These are phyloP conservation scores for Verruconis gallopava DNA, from an alignment of 2,329 filamentous ascomycete genomes.

Conservation along the genomic window DNA sequence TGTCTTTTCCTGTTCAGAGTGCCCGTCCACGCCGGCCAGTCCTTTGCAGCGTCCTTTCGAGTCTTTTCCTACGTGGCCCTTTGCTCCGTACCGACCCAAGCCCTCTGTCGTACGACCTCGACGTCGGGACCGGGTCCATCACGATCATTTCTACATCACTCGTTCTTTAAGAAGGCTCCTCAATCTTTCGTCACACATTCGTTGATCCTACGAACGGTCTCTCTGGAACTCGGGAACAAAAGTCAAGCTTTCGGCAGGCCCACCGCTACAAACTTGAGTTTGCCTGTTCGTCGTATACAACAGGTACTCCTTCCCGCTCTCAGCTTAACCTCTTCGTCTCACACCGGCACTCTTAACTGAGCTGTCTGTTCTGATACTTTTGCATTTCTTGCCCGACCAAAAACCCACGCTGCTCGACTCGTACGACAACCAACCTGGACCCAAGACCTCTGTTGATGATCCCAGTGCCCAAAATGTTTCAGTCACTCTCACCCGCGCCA, in stretches of 20 bases:
- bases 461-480: conserved; percentile 3
- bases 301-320: neutral
- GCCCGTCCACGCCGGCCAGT: neutral
- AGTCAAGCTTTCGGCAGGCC: neutral
- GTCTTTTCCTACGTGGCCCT: conserved; percentile 1
- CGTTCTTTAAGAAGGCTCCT: neutral
- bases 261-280: neutral
- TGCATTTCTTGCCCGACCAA: conserved; percentile 1
- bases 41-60: conserved; percentile 1
- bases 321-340: neutral
- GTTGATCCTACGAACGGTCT: neutral
- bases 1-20: no score
- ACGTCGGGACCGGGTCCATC: neutral
- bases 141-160: neutral
- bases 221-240: neutral
- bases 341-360: conserved; percentile 9
- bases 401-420: neutral
- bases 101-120: conserved; percentile 2
- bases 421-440: neutral
- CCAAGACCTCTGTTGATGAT: neutral
- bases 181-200: neutral
- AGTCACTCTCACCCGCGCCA: conserved; percentile 7
- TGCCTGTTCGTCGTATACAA: neutral
- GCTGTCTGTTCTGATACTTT: conserved; percentile 1
- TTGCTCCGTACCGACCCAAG: neutral